Evolutionary conservation across 2,329 filamentous ascomycete genomes (phyloP).

Genomic region (Magnaporthiopsis poae): DNA sequence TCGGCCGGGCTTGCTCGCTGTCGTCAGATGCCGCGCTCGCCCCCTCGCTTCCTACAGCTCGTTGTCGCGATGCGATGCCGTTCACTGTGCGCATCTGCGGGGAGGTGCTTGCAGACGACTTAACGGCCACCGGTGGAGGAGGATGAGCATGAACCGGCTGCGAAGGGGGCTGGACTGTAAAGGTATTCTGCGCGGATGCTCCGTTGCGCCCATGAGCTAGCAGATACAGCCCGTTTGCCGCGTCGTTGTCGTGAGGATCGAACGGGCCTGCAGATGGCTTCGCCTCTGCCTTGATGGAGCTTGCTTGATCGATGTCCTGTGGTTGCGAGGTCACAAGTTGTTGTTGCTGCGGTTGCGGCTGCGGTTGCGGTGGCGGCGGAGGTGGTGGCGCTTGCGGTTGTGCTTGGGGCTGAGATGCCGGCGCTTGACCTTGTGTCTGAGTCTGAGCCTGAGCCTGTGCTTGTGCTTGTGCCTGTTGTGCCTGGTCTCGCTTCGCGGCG

Average conservation of each 20-base stretch:
- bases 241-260: constrained; percentile 86
- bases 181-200: constrained; percentile 39
- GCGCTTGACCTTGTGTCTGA: constrained; percentile 25
- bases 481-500: constrained; percentile 51
- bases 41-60: constrained; percentile 7
- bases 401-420: constrained; percentile 23
- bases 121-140: constrained; percentile 23
- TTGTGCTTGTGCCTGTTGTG: constrained; percentile 26
- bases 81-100: constrained; percentile 32
- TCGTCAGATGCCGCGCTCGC: constrained; percentile 65
- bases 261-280: constrained; percentile 56
- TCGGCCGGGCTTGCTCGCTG: constrained; percentile 57
- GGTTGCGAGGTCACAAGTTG: constrained; percentile 40
- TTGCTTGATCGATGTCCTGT: constrained; percentile 36
- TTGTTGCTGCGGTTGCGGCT: constrained; percentile 18
- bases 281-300: constrained; percentile 35
- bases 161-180: constrained; percentile 31
- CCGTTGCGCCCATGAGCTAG: constrained; percentile 62
- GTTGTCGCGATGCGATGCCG: neutral
- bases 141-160: constrained; percentile 41
- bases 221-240: constrained; percentile 87
- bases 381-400: constrained; percentile 21
- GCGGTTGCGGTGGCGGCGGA: constrained; percentile 23
- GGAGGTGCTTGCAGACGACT: constrained; percentile 31
- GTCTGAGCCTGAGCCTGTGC: constrained; percentile 30